phyloP scores from a whole-genome alignment of 495 filamentous ascomycete genomes.

The Tuber melanosporum region DNA sequence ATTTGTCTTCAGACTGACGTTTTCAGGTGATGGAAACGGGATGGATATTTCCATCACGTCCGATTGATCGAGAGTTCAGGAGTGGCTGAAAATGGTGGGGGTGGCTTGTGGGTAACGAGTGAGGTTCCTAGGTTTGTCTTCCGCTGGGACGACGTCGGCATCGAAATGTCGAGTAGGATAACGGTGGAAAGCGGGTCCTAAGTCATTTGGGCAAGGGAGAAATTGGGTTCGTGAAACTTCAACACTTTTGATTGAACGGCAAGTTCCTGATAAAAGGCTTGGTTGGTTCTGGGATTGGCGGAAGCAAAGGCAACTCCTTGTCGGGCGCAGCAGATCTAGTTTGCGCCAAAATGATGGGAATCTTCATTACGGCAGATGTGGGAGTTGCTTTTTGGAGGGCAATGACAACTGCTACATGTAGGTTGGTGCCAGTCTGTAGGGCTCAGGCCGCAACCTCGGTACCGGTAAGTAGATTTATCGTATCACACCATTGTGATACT shows the following conservation, averaged over 20 bases:
- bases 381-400: not conserved
- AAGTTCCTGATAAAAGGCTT: not conserved
- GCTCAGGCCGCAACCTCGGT: not conserved
- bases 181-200: not conserved
- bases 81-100: not conserved
- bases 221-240: not conserved
- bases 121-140: not conserved
- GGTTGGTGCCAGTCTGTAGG: not conserved
- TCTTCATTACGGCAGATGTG: not conserved
- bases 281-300: not conserved
- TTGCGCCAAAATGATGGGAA: not conserved
- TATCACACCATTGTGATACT: not conserved
- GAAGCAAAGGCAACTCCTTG: not conserved
- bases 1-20: constrained; percentile 1
- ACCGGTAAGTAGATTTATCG: too few species aligned
- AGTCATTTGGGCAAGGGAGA: not conserved
- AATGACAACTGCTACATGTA: not conserved
- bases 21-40: not conserved
- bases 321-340: not conserved
- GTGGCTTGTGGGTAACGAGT: not conserved
- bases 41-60: not conserved
- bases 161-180: not conserved
- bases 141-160: not conserved
- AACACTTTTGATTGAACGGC: not conserved
- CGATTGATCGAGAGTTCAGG: not conserved